phyloP scores from a whole-genome alignment of 352 stramenopile species.

The Poterioochromonas sp. region DNA sequence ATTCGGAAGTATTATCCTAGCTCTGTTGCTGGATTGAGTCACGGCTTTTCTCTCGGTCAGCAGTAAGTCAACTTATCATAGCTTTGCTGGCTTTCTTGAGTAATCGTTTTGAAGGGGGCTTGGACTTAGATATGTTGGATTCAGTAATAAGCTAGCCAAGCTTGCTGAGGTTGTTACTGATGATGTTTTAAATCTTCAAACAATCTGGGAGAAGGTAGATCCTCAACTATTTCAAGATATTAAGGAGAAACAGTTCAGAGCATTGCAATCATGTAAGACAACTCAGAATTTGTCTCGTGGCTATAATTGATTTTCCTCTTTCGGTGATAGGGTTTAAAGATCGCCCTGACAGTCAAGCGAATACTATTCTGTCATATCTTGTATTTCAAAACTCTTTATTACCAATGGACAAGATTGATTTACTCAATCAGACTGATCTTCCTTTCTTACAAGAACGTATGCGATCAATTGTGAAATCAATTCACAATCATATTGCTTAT shows the following conservation, averaged over 20 bases:
- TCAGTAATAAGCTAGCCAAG: background rate
- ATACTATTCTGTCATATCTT: slow-evolving; percentile 10
- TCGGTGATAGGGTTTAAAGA: background rate
- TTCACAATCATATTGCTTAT: background rate
- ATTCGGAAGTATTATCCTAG: background rate
- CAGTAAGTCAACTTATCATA: background rate
- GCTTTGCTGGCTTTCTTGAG: background rate
- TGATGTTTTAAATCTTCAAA: background rate
- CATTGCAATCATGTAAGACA: background rate
- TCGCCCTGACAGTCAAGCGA: slow-evolving; percentile 4
- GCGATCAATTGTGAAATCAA: background rate
- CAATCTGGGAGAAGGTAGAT: background rate
- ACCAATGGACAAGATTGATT: background rate
- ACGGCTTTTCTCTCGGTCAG: background rate
- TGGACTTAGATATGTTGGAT: background rate
- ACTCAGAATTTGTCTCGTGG: background rate
- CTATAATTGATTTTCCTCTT: background rate
- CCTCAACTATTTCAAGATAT: background rate
- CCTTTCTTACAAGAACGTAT: background rate
- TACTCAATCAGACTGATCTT: background rate
- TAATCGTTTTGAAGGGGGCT: background rate
- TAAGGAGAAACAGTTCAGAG: background rate
- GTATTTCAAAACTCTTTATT: background rate
- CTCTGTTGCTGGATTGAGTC: background rate
- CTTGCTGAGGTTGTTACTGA: background rate